Base-by-base conservation (phyloP, 352 stramenopile genomes). In the Pythium periplocum region DNA sequence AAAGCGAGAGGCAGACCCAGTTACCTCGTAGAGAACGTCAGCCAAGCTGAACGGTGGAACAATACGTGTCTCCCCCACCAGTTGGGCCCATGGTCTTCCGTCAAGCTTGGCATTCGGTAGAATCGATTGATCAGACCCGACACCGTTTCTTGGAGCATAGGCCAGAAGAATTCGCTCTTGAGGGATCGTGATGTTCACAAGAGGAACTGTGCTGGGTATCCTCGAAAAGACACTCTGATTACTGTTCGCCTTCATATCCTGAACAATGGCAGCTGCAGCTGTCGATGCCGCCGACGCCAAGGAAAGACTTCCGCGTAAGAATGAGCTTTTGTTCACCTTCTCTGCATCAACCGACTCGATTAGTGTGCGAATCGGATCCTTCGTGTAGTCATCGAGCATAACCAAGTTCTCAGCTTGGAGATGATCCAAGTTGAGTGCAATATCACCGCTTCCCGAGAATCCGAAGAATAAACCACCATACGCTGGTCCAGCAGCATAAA, bases 321-420 rank as follows among this genome's bases (percentile, higher is more conserved):
- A 75, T 31, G 59, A 86, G 60, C 60, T 89, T 62, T 65, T 69
- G 57, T 53, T 66, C 35, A 48, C 73, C 39, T 73, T 64, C 35
- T 87, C 78, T 2, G 78, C 66, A 64, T 89, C 78, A 26, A 89
- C 78, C 0, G 76, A 87, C 45, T 89, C 72, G 45, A 89, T 84
- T 31, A 89, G 53, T 12, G 68, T 75, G 4, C 75, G 72, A 41
- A 89, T 73, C 10, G 78, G 78, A 41, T 89, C 76, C 45, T 71
- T 75, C 53, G 83, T 76, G 38, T 84, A 86, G 17, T 78, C 80
- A 42, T 87, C 76, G 4, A 87, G 66, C 17, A 80, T 53, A 38
- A 72, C 51, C 43, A 86, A 51, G 47, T 81, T 88, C 42, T 56
- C 52, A 4, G 83, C 66, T 12, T 50, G 55, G 31, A 86, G 37